Percentiles rank a stretch among this genome's conserved stretches.
Evolutionary conservation across 2,329 filamentous ascomycete species (phyloP).

Genomic region (Epichloe scottii): DNA sequence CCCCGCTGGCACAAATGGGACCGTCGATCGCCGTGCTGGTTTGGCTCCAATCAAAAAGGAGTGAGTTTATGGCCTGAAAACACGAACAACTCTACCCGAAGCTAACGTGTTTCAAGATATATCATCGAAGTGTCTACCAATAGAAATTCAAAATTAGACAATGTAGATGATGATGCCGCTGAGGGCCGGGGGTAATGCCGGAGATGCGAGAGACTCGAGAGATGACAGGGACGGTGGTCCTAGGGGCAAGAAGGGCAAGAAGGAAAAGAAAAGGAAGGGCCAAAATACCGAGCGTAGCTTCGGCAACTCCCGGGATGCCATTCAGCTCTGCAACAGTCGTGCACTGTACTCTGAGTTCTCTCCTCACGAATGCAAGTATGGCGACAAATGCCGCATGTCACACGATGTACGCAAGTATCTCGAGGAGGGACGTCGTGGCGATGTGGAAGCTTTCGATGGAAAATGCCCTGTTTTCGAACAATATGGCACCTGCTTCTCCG

Average conservation of each 20-base stretch:
- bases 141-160: slow-evolving; percentile 12
- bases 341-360: slow-evolving; percentile 68
- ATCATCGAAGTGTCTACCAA: slow-evolving; percentile 24
- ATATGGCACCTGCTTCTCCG: slow-evolving; percentile 64
- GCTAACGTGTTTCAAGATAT: slow-evolving; percentile 22
- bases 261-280: slow-evolving; percentile 37
- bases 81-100: not conserved
- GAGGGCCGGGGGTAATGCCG: slow-evolving; percentile 26
- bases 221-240: slow-evolving; percentile 39
- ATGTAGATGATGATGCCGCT: slow-evolving; percentile 35
- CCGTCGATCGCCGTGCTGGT: slow-evolving; percentile 33
- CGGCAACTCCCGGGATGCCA: slow-evolving; percentile 64
- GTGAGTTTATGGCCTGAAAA: slow-evolving; percentile 30
- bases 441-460: slow-evolving; percentile 63
- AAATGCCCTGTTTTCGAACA: slow-evolving; percentile 71
- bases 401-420: slow-evolving; percentile 84
- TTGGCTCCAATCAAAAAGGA: slow-evolving; percentile 62
- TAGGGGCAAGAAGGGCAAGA: slow-evolving; percentile 29
- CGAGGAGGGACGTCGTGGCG: slow-evolving; percentile 64
- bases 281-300: slow-evolving; percentile 80
- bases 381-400: slow-evolving; percentile 66
- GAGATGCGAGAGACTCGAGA: slow-evolving; percentile 31
- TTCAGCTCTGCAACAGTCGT: slow-evolving; percentile 66
- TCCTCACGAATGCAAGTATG: slow-evolving; percentile 62
- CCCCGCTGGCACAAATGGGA: slow-evolving; percentile 6